Conservation (phyloP, 345 rosid genomes). For the Diplotaxis tenuifolia region DNA sequence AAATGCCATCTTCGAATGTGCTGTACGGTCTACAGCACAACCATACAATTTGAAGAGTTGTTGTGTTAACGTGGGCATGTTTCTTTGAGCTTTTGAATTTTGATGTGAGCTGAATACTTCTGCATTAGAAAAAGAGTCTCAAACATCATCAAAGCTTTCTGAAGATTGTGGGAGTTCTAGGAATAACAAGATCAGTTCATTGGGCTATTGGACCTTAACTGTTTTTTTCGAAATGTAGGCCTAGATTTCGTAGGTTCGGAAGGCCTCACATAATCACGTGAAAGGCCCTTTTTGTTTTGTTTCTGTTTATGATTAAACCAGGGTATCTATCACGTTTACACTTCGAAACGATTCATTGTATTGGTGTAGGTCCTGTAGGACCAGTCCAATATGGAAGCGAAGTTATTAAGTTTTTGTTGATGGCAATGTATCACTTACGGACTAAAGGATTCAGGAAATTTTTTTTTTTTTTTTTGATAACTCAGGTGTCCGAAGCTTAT, state of each 20-base stretch:
- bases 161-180: not conserved
- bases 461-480: no score
- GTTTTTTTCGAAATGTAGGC: not conserved
- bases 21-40: not conserved
- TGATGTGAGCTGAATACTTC: not conserved
- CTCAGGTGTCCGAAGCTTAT: no score
- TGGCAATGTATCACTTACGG: no score
- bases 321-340: no score
- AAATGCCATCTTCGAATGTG: not conserved
- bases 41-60: not conserved
- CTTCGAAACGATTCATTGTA: not conserved
- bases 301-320: not conserved
- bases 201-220: not conserved
- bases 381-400: no score
- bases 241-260: not conserved
- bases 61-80: conserved; percentile 3
- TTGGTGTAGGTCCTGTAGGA: no score
- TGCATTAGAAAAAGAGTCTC: not conserved
- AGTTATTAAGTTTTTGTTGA: no score
- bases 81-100: not conserved
- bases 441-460: no score
- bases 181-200: not conserved
- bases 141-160: not conserved
- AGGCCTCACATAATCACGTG: not conserved
- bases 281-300: not conserved